Evolutionary conservation across 2,329 filamentous ascomycete genomes (phyloP), one percentile per base, ranked within the genome.

Genomic region (Aureobasidium sp.): DNA sequence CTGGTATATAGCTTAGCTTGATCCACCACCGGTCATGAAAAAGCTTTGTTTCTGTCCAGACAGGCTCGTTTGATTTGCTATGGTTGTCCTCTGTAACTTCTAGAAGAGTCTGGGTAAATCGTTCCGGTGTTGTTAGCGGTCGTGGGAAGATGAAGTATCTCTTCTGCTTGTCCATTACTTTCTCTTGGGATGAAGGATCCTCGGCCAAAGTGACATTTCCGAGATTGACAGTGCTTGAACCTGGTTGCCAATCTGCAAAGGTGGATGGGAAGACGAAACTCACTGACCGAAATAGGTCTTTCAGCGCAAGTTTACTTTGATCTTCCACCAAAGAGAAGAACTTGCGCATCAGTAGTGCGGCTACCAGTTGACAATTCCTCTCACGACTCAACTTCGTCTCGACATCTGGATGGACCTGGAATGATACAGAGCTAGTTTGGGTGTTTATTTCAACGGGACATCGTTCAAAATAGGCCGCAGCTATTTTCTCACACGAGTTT

Each of bases 11-110:
- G 32, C 70, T 67, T 12, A 84, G 61, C 2, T 75, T 76, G 53
- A 85, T 74, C 83, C 83, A 86, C 70, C 76, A 84, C 23, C 83
- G 76, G 51, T 78, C 75, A 67, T 85, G 82, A 75, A 81, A 85
- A 17, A 86, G 74, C 5, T 73, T 71, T 55, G 51, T 36, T 13
- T 29, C 26, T 1, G 51, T 55, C 51, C 36, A 55, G 2, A 29
- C 0, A 20, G 51, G 15, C 20, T 42, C 37, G 13, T 23, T 36
- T 6, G 36, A 41, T 5, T 15, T 13, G 37, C 32, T 42, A 4
- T 32, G 13, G 5, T 41, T 29, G 3, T 17, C 17, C 20, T 42
- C 37, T 29, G 23, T 41, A 2, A 29, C 9, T 20, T 41, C 29
- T 13, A 46, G n/a, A 13, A 57, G 53, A 26, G 23, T 23, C 17